These are phyloP conservation scores for Arabidopsis arenosa DNA, from an alignment of 345 rosid species.

Conservation along the genomic window DNA sequence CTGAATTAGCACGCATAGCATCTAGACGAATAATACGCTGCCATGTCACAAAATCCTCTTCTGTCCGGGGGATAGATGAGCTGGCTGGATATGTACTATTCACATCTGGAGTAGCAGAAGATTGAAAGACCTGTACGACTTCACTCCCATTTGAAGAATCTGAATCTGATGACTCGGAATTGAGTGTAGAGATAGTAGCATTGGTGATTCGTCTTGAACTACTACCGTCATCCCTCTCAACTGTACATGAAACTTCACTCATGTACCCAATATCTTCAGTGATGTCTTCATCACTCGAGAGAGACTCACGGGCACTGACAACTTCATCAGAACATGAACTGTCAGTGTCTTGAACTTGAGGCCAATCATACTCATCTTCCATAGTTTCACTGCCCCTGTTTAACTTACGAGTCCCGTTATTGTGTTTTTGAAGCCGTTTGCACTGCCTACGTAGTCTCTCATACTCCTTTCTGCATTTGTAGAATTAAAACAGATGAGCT, in stretches of 20 bases:
- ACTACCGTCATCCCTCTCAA: constrained; percentile 57
- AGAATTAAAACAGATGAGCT: constrained; percentile 28
- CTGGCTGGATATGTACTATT: constrained; percentile 51
- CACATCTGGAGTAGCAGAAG: constrained; percentile 53
- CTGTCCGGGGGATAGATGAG: constrained; percentile 44
- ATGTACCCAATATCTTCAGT: constrained; percentile 53
- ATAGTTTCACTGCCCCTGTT: constrained; percentile 45
- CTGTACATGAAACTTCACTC: constrained; percentile 61
- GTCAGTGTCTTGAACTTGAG: constrained; percentile 57
- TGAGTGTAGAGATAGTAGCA: constrained; percentile 58
- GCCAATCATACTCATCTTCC: constrained; percentile 45
- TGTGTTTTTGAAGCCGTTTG: constrained; percentile 55
- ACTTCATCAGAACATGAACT: constrained; percentile 78
- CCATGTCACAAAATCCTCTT: constrained; percentile 87
- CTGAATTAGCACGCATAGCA: constrained; percentile 92
- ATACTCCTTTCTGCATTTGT: constrained; percentile 77
- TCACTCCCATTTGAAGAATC: constrained; percentile 80
- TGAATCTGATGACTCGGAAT: constrained; percentile 85
- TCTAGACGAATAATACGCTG: constrained; percentile 95
- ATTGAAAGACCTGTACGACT: constrained; percentile 54
- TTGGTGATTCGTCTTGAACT: constrained; percentile 59
- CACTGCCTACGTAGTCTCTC: constrained; percentile 86
- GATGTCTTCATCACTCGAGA: constrained; percentile 70
- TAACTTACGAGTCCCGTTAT: constrained; percentile 48
- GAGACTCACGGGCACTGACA: constrained; percentile 82